Evolutionary conservation across 2,329 filamentous ascomycete genomes (phyloP).

Genomic region (Hypocrella siamensis): DNA sequence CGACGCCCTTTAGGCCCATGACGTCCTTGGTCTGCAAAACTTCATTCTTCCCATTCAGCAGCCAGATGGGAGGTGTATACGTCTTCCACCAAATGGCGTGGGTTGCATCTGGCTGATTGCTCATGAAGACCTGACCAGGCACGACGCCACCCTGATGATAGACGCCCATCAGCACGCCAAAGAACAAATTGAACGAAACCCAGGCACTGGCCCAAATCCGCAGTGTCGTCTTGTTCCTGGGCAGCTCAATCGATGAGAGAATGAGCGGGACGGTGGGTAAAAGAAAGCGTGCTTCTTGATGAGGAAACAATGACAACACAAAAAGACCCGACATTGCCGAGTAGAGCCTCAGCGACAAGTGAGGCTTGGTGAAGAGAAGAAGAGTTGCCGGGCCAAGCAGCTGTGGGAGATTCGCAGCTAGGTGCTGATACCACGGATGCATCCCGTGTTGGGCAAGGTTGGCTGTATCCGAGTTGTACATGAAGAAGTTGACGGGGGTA

Average conservation of each 20-base stretch:
- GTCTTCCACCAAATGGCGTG: constrained; percentile 76
- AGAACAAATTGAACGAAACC: constrained; percentile 52
- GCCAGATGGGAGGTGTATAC: constrained; percentile 67
- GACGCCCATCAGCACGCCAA: constrained; percentile 61
- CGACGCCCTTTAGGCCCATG: constrained; percentile 51
- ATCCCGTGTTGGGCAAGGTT: constrained; percentile 65
- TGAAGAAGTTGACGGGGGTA: constrained; percentile 63
- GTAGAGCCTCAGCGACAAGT: constrained; percentile 45
- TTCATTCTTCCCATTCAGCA: constrained; percentile 61
- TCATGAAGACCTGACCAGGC: constrained; percentile 60
- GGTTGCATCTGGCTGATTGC: constrained; percentile 50
- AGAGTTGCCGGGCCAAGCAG: constrained; percentile 55
- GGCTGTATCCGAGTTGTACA: constrained; percentile 53
- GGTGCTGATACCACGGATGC: constrained; percentile 65
- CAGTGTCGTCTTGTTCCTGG: constrained; percentile 32
- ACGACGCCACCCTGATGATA: constrained; percentile 73
- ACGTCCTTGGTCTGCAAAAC: constrained; percentile 56
- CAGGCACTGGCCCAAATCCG: constrained; percentile 45
- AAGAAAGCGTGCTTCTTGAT: constrained; percentile 69
- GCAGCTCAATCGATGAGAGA: constrained; percentile 55
- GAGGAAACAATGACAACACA: constrained; percentile 58
- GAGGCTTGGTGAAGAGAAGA: constrained; percentile 41
- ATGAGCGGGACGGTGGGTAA: constrained; percentile 64
- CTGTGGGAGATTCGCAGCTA: constrained; percentile 52
- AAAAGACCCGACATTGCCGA: constrained; percentile 60